These are phyloP conservation scores for Raphanus raphanistrum DNA, from an alignment of 345 rosid genomes.

Conservation along the genomic window DNA sequence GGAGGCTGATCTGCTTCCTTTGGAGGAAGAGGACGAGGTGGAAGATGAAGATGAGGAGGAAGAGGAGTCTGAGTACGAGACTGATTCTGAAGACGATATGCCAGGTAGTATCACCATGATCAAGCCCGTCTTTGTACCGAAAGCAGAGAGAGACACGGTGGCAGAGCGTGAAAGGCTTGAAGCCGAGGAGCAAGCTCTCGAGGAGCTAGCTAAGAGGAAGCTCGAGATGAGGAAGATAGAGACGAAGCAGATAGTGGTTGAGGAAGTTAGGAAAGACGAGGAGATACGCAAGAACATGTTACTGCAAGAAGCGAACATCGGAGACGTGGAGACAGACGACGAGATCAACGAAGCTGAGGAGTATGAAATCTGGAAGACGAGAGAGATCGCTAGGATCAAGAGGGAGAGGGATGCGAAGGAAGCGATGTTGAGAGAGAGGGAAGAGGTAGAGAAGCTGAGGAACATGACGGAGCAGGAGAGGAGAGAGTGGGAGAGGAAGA, in stretches of 20 bases:
- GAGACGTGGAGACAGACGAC: constrained; percentile 81
- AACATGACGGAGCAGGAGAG: constrained; percentile 87
- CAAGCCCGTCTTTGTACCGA: constrained; percentile 72
- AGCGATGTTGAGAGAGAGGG: constrained; percentile 70
- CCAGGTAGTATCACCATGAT: constrained; percentile 61
- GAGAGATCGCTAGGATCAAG: constrained; percentile 78
- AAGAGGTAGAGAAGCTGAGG: constrained; percentile 72
- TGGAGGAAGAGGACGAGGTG: constrained; percentile 64
- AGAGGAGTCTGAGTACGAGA: constrained; percentile 72
- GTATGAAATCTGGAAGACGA: constrained; percentile 74
- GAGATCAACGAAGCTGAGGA: constrained; percentile 77
- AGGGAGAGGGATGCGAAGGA: constrained; percentile 66
- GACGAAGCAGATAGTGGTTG: constrained; percentile 66
- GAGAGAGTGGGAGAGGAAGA: constrained; percentile 83
- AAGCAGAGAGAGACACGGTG: constrained; percentile 68
- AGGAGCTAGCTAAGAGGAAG: constrained; percentile 61
- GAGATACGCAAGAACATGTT: constrained; percentile 64
- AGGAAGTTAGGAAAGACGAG: constrained; percentile 68
- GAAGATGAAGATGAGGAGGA: constrained; percentile 74
- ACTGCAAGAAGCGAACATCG: constrained; percentile 58
- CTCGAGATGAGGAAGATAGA: constrained; percentile 59
- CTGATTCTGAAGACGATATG: constrained; percentile 72
- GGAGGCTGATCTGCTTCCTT: constrained; percentile 53
- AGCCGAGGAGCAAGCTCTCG: constrained; percentile 63
- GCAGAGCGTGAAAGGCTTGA: constrained; percentile 71